phyloP scores from a whole-genome alignment of 176 grass and related monocot genomes.

The Lolium multiflorum region DNA sequence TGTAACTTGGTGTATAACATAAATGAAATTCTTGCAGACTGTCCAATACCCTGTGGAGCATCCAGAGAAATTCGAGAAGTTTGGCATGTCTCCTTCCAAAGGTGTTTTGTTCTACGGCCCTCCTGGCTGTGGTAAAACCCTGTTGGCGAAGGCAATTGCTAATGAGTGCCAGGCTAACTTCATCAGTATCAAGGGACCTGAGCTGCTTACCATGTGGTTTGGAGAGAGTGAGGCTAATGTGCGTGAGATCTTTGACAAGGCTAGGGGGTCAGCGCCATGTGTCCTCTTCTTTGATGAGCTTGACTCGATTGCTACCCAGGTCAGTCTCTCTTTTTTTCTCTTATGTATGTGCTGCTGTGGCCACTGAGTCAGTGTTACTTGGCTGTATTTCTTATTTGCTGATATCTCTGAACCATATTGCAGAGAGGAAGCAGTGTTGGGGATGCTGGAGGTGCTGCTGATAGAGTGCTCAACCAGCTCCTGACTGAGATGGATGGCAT shows the following conservation, averaged over 20 bases:
- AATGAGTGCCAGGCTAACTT: conserved; percentile 97
- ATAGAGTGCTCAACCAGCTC: conserved; percentile 85
- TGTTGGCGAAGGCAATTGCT: conserved; percentile 91
- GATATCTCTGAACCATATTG: conserved; percentile 7
- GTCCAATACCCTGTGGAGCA: conserved; percentile 96
- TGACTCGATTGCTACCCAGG: conserved; percentile 95
- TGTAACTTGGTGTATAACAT: background rate
- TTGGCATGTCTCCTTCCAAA: conserved; percentile 94
- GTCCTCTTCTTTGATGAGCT: conserved; percentile 94
- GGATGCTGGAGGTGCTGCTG: conserved; percentile 84
- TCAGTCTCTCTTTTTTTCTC: conserved; percentile 22
- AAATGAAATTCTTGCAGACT: conserved; percentile 57
- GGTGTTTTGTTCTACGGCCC: conserved; percentile 94
- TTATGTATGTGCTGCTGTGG: background rate
- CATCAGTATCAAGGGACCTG: conserved; percentile 91
- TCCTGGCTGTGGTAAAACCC: conserved; percentile 90
- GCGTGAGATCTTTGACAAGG: conserved; percentile 88
- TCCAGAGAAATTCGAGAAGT: conserved; percentile 95
- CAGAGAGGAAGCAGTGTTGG: conserved; percentile 82
- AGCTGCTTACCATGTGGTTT: conserved; percentile 96
- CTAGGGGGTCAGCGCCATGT: conserved; percentile 77
- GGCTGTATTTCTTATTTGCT: conserved; percentile 7
- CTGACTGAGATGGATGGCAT: conserved; percentile 96
- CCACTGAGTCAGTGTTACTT: background rate
- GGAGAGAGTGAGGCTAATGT: conserved; percentile 97